These are phyloP conservation scores for Sporothrix humicola DNA, from an alignment of 2,329 filamentous ascomycete genomes.

Conservation along the genomic window DNA sequence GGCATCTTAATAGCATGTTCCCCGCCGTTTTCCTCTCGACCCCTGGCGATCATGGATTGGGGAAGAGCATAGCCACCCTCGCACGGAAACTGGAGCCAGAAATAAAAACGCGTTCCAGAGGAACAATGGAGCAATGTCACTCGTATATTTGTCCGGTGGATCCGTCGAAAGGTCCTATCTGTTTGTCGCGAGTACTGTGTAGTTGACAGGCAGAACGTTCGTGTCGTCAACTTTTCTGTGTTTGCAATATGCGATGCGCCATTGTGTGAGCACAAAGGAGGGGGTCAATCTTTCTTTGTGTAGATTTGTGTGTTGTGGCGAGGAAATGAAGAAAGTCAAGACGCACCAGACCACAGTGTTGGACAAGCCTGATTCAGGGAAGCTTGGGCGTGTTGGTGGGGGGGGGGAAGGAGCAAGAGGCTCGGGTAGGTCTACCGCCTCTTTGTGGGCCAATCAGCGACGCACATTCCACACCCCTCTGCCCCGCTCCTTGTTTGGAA, in stretches of 20 bases:
- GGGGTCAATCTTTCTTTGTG: background rate
- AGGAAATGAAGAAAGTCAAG: background rate
- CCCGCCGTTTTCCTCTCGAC: background rate
- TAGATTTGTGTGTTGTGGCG: constrained; percentile 1
- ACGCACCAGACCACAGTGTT: background rate
- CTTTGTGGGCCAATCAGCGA: constrained; percentile 29
- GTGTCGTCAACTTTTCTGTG: background rate
- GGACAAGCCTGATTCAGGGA: constrained; percentile 5
- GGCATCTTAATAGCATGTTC: background rate
- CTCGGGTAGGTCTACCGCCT: background rate
- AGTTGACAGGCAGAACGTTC: background rate
- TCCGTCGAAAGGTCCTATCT: background rate
- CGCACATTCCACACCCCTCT: constrained; percentile 32
- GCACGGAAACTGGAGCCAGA: constrained; percentile 7
- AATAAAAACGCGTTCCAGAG: constrained; percentile 22
- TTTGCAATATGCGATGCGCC: background rate
- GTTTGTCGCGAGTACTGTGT: background rate
- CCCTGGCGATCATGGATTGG: constrained; percentile 7
- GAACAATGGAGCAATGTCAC: background rate
- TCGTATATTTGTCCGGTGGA: background rate
- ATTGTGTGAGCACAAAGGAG: background rate
- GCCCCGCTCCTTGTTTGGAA: constrained; percentile 37
- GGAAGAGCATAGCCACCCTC: background rate
- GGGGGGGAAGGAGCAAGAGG: background rate
- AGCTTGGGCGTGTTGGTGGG: constrained; percentile 15